phyloP scores from a whole-genome alignment of 768 basidiomycete genomes.

The Ramaria rubella region DNA sequence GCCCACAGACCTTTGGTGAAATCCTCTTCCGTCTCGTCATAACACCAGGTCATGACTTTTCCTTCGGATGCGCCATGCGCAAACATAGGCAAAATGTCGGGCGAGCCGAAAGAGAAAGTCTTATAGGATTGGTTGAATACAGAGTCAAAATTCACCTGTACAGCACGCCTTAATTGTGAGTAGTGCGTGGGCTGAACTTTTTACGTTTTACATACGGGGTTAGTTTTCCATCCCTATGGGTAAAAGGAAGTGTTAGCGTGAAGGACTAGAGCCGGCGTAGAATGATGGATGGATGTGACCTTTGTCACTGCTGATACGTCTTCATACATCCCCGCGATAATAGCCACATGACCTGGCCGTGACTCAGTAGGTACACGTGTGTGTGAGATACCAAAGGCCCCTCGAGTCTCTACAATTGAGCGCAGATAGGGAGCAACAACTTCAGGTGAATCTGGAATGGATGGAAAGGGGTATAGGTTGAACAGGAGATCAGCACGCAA shows the following conservation, averaged over 20 bases:
- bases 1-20: constrained; percentile 65
- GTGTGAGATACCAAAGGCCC: constrained; percentile 80
- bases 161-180: constrained; percentile 9
- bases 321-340: constrained; percentile 90
- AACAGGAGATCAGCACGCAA: constrained; percentile 77
- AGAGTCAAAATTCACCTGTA: constrained; percentile 72
- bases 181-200: not conserved
- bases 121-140: constrained; percentile 76
- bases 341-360: constrained; percentile 81
- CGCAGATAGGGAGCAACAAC: constrained; percentile 71
- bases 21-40: constrained; percentile 73
- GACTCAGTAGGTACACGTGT: constrained; percentile 86
- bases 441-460: constrained; percentile 40
- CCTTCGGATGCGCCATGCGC: constrained; percentile 61
- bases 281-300: no score
- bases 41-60: constrained; percentile 69
- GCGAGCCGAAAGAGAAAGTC: constrained; percentile 81
- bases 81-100: constrained; percentile 88
- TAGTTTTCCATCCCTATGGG: constrained; percentile 75
- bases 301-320: constrained; percentile 85
- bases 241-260: not conserved
- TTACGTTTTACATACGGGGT: constrained; percentile 46
- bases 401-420: constrained; percentile 55
- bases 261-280: not conserved
- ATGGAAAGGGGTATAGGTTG: constrained; percentile 51